Conservation (phyloP, 2,329 filamentous ascomycete species). For the Colletotrichum sp. region DNA sequence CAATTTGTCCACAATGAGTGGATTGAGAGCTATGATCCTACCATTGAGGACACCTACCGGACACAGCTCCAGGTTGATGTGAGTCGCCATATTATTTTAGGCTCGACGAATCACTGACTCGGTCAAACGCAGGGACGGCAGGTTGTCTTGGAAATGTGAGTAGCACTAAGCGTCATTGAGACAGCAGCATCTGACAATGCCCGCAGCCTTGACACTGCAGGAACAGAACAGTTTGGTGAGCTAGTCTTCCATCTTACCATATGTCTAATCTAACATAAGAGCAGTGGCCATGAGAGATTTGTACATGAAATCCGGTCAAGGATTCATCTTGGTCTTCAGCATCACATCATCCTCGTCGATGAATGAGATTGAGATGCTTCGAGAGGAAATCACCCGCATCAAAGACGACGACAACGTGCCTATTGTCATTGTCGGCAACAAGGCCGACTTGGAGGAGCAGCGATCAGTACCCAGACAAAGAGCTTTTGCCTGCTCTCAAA, state of each 20-base stretch:
- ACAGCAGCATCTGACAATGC: constrained; percentile 28
- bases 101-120: constrained; percentile 32
- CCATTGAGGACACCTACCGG: constrained; percentile 79
- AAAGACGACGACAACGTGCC: constrained; percentile 87
- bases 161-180: background rate
- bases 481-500: constrained; percentile 84
- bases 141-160: constrained; percentile 88
- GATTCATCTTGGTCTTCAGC: constrained; percentile 90
- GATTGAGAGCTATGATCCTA: constrained; percentile 87
- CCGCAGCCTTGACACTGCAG: constrained; percentile 80
- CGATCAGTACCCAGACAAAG: constrained; percentile 77
- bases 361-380: constrained; percentile 78
- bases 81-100: constrained; percentile 43
- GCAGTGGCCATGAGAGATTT: constrained; percentile 74
- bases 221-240: constrained; percentile 92
- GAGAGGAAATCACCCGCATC: constrained; percentile 89
- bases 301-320: constrained; percentile 93
- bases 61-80: constrained; percentile 84
- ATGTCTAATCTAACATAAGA: background rate
- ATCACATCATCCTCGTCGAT: constrained; percentile 88
- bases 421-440: constrained; percentile 92
- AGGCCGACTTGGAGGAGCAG: constrained; percentile 88
- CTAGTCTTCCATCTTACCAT: constrained; percentile 25
- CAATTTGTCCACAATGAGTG: constrained; percentile 95
- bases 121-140: constrained; percentile 71